Base-by-base conservation (phyloP, 345 rosid genomes). In the Salix udensis region DNA sequence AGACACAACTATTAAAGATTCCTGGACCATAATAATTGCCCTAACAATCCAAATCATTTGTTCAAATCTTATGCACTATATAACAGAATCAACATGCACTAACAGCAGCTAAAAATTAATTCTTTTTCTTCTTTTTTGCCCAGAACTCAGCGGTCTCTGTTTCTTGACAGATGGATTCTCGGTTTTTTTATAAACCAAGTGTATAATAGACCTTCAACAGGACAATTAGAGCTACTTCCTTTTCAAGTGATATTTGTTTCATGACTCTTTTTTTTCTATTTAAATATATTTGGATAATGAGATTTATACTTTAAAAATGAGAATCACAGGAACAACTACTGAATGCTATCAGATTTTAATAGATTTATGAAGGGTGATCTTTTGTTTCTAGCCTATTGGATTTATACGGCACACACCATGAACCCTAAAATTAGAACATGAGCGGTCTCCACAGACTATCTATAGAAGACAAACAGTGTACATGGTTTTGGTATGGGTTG, bases 1-100 rank as follows among this genome's bases (percentile, higher is more conserved):
- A 55, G 80, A 77, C 84, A 78, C 50, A 78, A 74, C 19, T 79
- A 77, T 79, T 75, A 72, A 83, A 85, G 90, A 87, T 84, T 87
- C 87, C 78, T 85, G 83, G 88, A 85, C 86, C 74, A 78, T 73
- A 75, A 89, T 91, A 71, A 91, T 89, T 77, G 74, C 82, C 60
- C 67, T 53, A 80, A 65, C 74, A 76, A 78, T 67, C 72, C 67
- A 77, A 76, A 82, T 82, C 75, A 81, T 74, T 71, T 78, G 76
- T 80, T 85, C 70, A 72, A 68, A 76, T 80, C 78, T 60, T 64
- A 70, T 39, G 37, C 67, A 75, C 82, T 79, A 42, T 65, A 52
- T 26, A 60, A 5, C 10, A n/a, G 61, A 55, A 55, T 55, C 61
- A 55, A 8, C 26, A 21, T 53, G 62, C 26, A 55, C 62, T 23